These are phyloP conservation scores for Zoysia japonica DNA, from an alignment of 176 grass and related monocot species.

Conservation along the genomic window DNA sequence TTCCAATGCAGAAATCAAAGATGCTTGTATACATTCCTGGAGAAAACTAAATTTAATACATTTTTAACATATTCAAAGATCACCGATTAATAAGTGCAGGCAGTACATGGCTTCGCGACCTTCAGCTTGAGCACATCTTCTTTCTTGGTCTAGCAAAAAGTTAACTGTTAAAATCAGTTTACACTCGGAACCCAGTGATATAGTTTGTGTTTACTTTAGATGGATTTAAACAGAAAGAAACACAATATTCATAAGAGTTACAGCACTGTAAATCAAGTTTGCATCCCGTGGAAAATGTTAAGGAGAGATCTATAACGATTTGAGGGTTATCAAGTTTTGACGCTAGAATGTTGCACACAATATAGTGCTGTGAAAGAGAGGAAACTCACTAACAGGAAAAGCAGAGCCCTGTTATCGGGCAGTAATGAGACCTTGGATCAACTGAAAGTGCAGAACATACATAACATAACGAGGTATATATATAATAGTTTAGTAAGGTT, in stretches of 20 bases:
- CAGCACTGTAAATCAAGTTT: constrained; percentile 70
- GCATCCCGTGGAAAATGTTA: constrained; percentile 67
- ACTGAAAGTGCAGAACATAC: constrained; percentile 78
- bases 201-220: constrained; percentile 55
- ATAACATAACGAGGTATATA: constrained; percentile 58
- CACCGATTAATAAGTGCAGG: neutral
- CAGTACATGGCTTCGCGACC: constrained; percentile 79
- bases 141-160: constrained; percentile 55
- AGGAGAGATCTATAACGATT: constrained; percentile 33
- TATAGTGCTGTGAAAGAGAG: constrained; percentile 23
- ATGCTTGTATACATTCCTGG: constrained; percentile 63
- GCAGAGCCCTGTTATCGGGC: constrained; percentile 52
- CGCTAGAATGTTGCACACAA: neutral
- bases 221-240: constrained; percentile 93
- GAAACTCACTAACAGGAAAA: constrained; percentile 95
- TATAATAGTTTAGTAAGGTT: neutral
- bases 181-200: constrained; percentile 12
- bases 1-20: constrained; percentile 89
- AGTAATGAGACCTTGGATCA: constrained; percentile 67
- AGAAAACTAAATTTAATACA: constrained; percentile 37
- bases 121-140: constrained; percentile 66
- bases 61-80: constrained; percentile 5
- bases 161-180: constrained; percentile 6
- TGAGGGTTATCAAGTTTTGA: neutral
- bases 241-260: constrained; percentile 92